Conservation (phyloP, 352 stramenopile species). For the Phytophthora sp. region DNA sequence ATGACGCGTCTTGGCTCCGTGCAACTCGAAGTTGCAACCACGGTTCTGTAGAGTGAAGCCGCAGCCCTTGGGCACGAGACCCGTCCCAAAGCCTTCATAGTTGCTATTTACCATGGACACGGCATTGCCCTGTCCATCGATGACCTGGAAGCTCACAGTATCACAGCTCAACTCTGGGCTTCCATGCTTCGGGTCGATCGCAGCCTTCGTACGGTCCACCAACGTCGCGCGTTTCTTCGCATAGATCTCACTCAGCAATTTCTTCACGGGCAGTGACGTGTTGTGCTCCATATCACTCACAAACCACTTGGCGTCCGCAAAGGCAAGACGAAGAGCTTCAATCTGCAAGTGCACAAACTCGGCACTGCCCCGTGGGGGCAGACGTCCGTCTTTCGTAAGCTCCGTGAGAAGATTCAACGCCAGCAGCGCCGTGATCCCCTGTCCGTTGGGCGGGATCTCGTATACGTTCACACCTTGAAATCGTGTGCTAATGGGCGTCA, state of each 20-base stretch:
- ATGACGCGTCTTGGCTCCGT: slow-evolving; percentile 68
- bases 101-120: slow-evolving; percentile 99
- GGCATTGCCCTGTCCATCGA: slow-evolving; percentile 94
- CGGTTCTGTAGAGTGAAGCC: slow-evolving; percentile 98
- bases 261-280: slow-evolving; percentile 51
- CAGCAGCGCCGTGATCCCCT: slow-evolving; percentile 96
- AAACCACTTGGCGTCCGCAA: slow-evolving; percentile 91
- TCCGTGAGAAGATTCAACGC: slow-evolving; percentile 93
- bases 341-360: slow-evolving; percentile 92
- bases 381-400: slow-evolving; percentile 46
- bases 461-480: slow-evolving; percentile 92
- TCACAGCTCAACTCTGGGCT: slow-evolving; percentile 78
- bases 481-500: slow-evolving; percentile 89
- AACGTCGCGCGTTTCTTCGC: slow-evolving; percentile 56
- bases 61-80: slow-evolving; percentile 91
- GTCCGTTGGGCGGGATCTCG: slow-evolving; percentile 95
- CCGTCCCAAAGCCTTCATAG: slow-evolving; percentile 97
- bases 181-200: slow-evolving; percentile 61
- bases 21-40: slow-evolving; percentile 93
- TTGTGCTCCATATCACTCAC: slow-evolving; percentile 83
- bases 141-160: slow-evolving; percentile 97
- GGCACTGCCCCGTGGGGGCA: slow-evolving; percentile 54
- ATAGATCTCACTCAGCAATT: slow-evolving; percentile 85
- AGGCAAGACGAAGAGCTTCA: slow-evolving; percentile 94
- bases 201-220: slow-evolving; percentile 49